phyloP scores from a whole-genome alignment of 176 grass and related monocot genomes.

The Cenchrus fungigraminus region DNA sequence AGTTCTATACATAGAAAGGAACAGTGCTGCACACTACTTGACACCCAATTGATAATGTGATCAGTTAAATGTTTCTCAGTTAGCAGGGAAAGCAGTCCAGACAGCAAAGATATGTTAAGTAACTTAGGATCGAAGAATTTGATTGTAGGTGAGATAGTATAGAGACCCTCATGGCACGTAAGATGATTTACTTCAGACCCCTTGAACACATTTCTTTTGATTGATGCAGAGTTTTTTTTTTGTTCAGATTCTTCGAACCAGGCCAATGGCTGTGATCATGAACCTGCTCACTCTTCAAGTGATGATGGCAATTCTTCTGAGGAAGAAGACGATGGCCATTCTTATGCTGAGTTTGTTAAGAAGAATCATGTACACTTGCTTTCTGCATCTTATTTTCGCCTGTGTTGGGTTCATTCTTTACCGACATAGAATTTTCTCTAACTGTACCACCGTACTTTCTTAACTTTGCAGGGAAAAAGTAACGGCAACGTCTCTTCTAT shows the following conservation, averaged over 20 bases:
- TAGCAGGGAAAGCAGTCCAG: constrained; percentile 78
- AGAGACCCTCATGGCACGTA: constrained; percentile 34
- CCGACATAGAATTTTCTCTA: constrained; percentile 26
- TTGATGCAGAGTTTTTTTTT: constrained; percentile 40
- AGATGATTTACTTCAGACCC: constrained; percentile 40
- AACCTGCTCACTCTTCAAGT: constrained; percentile 56
- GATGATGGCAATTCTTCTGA: constrained; percentile 58
- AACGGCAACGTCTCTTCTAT: constrained; percentile 58
- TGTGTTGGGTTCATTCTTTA: constrained; percentile 9
- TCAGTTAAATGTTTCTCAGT: constrained; percentile 86
- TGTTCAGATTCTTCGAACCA: constrained; percentile 74
- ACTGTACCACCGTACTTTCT: constrained; percentile 20
- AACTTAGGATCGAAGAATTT: constrained; percentile 55
- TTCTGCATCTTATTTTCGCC: background rate
- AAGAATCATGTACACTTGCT: constrained; percentile 56
- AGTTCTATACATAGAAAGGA: constrained; percentile 23
- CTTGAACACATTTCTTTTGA: constrained; percentile 31
- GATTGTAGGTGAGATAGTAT: constrained; percentile 83
- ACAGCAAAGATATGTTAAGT: constrained; percentile 45
- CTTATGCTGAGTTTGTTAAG: constrained; percentile 44
- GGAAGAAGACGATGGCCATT: constrained; percentile 45
- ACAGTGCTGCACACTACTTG: constrained; percentile 24
- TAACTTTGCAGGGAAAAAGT: constrained; percentile 52
- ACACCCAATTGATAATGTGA: constrained; percentile 63
- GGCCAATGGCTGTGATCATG: constrained; percentile 72